Base-by-base conservation (phyloP, 2,329 filamentous ascomycete species). In the Pezicula rhizophila region DNA sequence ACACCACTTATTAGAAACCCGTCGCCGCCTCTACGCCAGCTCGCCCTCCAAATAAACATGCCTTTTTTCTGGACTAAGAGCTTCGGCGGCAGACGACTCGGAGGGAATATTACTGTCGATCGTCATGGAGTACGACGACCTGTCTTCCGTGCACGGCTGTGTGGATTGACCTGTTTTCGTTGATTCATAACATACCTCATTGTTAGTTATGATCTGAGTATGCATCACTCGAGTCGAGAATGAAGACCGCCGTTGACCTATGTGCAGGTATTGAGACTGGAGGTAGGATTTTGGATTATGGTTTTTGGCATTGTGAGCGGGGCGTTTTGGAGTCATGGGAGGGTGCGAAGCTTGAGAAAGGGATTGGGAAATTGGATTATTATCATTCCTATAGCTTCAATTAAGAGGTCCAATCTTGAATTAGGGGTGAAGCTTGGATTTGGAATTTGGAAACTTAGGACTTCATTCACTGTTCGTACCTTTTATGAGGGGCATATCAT, bases 61-160 rank as follows among this genome's bases (percentile, higher is more conserved):
- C 59, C 59, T 31, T 62, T 69, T 52, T 63, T 67, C 54, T 69
- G 63, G 56, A 57, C 55, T 34, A 69, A 70, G 53, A 56, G 53
- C 42, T 64, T 66, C 54, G 68, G 67, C 40, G 61, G 62, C 17
- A 58, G 60, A 49, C 62, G 65, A 35, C 61, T 60, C 12, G 74
- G 74, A 46, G 76, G 73, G 33, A 75, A 72, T 52, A 60, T 79
- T 45, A 66, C 72, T 10, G 74, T 73, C 50, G 74, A 78, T 64
- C 71, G 71, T 56, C 69, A 78, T 57, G 77, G 77, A 45, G 65
- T 72, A 1, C 69, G 70, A 35, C 67, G 73, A 46, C 73, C 74
- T 23, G 73, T 75, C 5, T 78, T 76, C 61, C 66, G 74, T 35
- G 68, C 78, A 59, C 70, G 69, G 31, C 64, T 69, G 53, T 74